Evolutionary conservation across 176 grass and related monocot species (phyloP).

Genomic region (Luzula sylvatica): DNA sequence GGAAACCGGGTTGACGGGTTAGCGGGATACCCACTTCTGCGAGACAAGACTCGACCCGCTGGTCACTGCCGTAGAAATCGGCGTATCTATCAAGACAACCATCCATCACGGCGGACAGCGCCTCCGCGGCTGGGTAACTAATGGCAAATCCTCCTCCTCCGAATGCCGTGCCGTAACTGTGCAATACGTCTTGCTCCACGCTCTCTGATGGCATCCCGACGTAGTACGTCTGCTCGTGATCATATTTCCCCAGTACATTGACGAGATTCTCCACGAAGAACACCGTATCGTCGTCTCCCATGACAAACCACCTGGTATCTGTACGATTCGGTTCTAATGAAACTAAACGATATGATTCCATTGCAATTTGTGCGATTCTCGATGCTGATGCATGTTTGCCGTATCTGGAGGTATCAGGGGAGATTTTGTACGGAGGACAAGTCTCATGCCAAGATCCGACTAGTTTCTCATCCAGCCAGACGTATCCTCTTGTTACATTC

Average conservation of each 20-base stretch:
- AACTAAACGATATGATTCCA: no score
- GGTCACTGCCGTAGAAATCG: neutral
- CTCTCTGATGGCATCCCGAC: neutral
- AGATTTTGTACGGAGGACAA: neutral
- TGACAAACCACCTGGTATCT: slow-evolving; percentile 12
- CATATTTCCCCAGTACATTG: slow-evolving; percentile 5
- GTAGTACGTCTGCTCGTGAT: slow-evolving; percentile 4
- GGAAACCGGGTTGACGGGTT: slow-evolving; percentile 10
- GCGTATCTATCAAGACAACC: slow-evolving; percentile 14
- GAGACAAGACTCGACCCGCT: slow-evolving; percentile 5
- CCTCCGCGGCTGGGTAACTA: slow-evolving; percentile 9
- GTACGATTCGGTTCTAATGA: slow-evolving; percentile 5
- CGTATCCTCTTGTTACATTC: slow-evolving; percentile 26
- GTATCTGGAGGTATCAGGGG: neutral
- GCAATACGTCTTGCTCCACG: neutral
- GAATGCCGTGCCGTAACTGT: slow-evolving; percentile 7
- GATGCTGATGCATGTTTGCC: neutral
- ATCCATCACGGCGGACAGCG: slow-evolving; percentile 5
- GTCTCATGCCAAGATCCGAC: slow-evolving; percentile 14
- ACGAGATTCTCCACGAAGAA: slow-evolving; percentile 5
- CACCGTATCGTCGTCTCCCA: slow-evolving; percentile 10
- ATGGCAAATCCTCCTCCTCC: slow-evolving; percentile 7
- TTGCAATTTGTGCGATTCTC: no score
- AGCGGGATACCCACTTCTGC: slow-evolving; percentile 3
- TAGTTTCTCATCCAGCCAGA: slow-evolving; percentile 39